A percentile compares a stretch with the other conserved stretches of the same genome.
Conservation (phyloP, 192 early-diverging fungal species). For the Gaertneriomyces semiglobifer region DNA sequence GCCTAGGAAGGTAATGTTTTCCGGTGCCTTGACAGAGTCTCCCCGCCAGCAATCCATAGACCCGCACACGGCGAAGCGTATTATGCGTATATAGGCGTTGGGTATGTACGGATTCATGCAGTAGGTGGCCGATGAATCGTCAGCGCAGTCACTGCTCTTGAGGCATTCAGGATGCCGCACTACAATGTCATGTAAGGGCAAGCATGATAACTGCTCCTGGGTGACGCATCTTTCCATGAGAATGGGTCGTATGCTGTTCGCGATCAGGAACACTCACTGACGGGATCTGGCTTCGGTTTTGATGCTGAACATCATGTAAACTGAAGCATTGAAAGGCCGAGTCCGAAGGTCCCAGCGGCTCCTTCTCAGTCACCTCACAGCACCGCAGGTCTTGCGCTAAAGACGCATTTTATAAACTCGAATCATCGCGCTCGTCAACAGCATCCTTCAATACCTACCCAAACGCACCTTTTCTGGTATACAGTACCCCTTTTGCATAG, state of each 20-base stretch:
- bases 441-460: neutral
- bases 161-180: slow-evolving; percentile 39
- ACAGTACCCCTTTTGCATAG: slow-evolving; percentile 45
- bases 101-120: slow-evolving; percentile 61
- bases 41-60: too few relatives aligned
- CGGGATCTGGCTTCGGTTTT: neutral
- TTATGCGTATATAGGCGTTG: slow-evolving; percentile 38
- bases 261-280: slow-evolving; percentile 5
- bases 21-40: neutral
- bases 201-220: slow-evolving; percentile 12
- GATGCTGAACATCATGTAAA: slow-evolving; percentile 1
- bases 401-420: neutral
- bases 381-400: slow-evolving; percentile 32
- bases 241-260: neutral
- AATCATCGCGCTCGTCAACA: too few relatives aligned
- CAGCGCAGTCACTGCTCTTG: slow-evolving; percentile 28
- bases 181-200: slow-evolving; percentile 9
- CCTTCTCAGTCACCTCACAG: slow-evolving; percentile 51
- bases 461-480: slow-evolving; percentile 18
- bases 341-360: slow-evolving; percentile 54
- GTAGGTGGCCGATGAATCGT: slow-evolving; percentile 8
- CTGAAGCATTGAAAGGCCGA: slow-evolving; percentile 50
- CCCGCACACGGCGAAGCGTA: slow-evolving; percentile 54
- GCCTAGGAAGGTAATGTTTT: slow-evolving; percentile 61
- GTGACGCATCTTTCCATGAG: slow-evolving; percentile 1